These are phyloP conservation scores for Blastobotrys buckinghamii DNA, from an alignment of 1,139 yeast species.

Conservation along the genomic window DNA sequence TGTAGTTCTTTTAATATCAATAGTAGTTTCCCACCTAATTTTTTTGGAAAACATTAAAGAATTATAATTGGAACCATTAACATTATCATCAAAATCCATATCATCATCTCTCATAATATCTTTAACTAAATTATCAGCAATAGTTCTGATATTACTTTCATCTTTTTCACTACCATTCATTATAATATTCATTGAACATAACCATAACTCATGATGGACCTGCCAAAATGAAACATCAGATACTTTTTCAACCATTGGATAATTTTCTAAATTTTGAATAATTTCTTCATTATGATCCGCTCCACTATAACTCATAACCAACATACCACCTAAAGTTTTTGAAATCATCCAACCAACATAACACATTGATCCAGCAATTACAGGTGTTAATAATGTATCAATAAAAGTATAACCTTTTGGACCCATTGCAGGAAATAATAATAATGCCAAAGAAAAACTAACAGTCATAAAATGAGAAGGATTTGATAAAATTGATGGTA, in stretches of 20 bases:
- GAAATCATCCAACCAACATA: conserved; percentile 39
- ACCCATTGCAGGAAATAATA: conserved; percentile 30
- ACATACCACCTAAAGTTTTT: conserved; percentile 39
- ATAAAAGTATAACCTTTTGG: conserved; percentile 22
- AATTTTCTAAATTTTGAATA: conserved; percentile 23
- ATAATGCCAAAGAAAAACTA: conserved; percentile 41
- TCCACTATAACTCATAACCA: conserved; percentile 40
- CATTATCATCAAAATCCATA: no score
- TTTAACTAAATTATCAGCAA: conserved; percentile 29
- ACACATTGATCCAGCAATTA: conserved; percentile 37
- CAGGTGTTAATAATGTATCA: conserved; percentile 35
- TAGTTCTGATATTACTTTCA: conserved; percentile 31
- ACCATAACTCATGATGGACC: conserved; percentile 40
- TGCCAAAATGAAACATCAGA: conserved; percentile 37
- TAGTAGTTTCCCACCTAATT: conserved; percentile 37
- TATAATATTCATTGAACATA: conserved; percentile 34
- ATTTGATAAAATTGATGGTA: conserved; percentile 37
- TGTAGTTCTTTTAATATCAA: conserved; percentile 31
- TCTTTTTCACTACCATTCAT: conserved; percentile 32
- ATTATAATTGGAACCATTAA: neutral
- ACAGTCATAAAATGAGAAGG: conserved; percentile 64
- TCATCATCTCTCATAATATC: conserved; percentile 19
- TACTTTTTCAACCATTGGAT: conserved; percentile 30
- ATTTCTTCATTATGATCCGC: conserved; percentile 32
- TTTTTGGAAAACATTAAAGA: conserved; percentile 5